Base-by-base conservation (phyloP, 2,329 filamentous ascomycete species). In the Neonectria sp. region DNA sequence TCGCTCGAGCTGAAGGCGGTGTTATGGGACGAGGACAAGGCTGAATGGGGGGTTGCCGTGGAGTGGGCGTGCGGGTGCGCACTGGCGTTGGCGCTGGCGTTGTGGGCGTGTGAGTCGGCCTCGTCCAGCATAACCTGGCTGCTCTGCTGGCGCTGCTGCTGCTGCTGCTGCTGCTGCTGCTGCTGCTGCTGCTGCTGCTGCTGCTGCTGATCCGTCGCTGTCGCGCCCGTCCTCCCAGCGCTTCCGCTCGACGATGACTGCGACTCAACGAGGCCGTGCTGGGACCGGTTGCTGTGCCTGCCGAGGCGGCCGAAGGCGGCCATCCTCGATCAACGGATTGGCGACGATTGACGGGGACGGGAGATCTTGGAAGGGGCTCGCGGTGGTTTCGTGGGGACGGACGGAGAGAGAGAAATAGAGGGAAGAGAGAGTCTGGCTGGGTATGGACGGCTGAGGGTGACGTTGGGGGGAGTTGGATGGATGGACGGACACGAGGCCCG, bases 241-340 rank as follows among this genome's bases (percentile, higher is more conserved):
- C 71, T 68, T 60, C 63, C 67, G 63, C 70, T 64, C 75, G 79
- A 68, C 76, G 80, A 79, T 73, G 77, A 80, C 79, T 73, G 81
- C 63, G 73, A 78, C 77, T 86, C 86, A 75, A 82, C 81, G 74
- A 88, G 82, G 71, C 85, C 84, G 77, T 87, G 86, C 81, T 88
- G 87, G 78, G 87, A 87, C 75, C 86, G 86, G 76, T 87, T 87
- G 82, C 83, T 85, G 79, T 87, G 84, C 82, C 82, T 88, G 78
- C 84, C 83, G 78, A 88, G 80, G 77, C 86, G 86, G 80, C 83
- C 82, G 80, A 88, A 88, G 79, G 80, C 80, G 75, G 83, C 85
- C 86, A 89, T 89, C 68, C 71, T 79, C 58, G 52, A 33, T 51
- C 40, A 61, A 45, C 45, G 58, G 58, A 57, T 58, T 58, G 48